These are phyloP conservation scores for Hericium alpestre DNA, from an alignment of 768 basidiomycete species.

Conservation along the genomic window DNA sequence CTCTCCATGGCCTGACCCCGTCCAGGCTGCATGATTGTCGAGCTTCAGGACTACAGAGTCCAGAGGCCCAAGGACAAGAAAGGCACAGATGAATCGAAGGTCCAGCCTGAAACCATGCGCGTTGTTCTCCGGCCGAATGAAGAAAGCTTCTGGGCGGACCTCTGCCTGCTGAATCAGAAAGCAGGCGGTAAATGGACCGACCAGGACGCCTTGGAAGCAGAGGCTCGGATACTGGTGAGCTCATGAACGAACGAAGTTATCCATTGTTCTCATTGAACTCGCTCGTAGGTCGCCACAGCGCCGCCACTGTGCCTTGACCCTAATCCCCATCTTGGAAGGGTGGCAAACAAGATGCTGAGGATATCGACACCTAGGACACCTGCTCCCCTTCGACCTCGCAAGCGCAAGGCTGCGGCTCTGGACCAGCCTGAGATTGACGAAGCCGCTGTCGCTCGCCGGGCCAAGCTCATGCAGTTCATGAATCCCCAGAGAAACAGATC, in stretches of 20 bases:
- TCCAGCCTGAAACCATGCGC: conserved; percentile 34
- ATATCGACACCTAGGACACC: conserved; percentile 68
- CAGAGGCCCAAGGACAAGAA: conserved; percentile 48
- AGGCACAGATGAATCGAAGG: conserved; percentile 24
- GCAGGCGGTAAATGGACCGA: conserved; percentile 56
- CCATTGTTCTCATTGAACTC: conserved; percentile 5
- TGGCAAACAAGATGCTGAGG: conserved; percentile 64
- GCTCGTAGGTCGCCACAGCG: conserved; percentile 54
- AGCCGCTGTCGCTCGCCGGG: conserved; percentile 57
- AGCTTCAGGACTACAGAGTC: conserved; percentile 68
- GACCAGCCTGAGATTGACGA: conserved; percentile 66
- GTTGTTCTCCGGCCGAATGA: conserved; percentile 69
- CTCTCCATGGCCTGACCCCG: background rate
- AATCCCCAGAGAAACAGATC: conserved; percentile 43
- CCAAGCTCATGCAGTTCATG: conserved; percentile 75
- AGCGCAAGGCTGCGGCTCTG: conserved; percentile 60
- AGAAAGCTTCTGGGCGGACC: conserved; percentile 72
- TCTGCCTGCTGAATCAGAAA: conserved; percentile 58
- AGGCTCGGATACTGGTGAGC: conserved; percentile 59
- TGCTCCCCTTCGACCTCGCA: conserved; percentile 39
- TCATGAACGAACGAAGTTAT: background rate
- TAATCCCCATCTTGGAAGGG: conserved; percentile 62
- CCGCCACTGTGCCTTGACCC: conserved; percentile 74
- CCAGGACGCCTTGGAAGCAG: conserved; percentile 58
- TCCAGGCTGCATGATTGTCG: conserved; percentile 76